A percentile compares a stretch with the other conserved stretches of the same genome.
phyloP scores from a whole-genome alignment of 2,329 filamentous ascomycete species.

The Biscogniauxia marginata region DNA sequence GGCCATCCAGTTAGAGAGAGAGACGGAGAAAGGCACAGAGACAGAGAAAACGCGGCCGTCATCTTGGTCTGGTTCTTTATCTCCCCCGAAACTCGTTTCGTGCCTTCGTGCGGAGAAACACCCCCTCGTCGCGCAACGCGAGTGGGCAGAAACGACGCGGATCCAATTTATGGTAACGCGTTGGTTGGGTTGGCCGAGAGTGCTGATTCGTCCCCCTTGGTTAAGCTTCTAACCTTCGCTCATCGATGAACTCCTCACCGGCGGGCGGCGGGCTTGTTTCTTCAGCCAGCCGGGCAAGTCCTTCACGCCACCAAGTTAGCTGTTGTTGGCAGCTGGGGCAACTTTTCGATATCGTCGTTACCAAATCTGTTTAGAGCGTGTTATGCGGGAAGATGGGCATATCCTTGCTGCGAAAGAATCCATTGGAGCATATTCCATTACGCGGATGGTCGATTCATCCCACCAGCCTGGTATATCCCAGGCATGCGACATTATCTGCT shows the following conservation, averaged over 20 bases:
- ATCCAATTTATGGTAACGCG: neutral
- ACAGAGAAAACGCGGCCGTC: no score
- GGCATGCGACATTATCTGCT: neutral
- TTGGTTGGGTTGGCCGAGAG: neutral
- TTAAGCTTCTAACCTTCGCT: conserved; percentile 1
- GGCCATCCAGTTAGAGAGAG: neutral
- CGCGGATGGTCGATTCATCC: neutral
- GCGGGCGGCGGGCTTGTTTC: conserved; percentile 6
- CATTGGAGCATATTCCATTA: neutral
- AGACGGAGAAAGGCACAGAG: no score
- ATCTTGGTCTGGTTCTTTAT: no score
- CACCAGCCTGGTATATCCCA: neutral
- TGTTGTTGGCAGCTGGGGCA: conserved; percentile 13
- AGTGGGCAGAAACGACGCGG: neutral
- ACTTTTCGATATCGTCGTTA: neutral
- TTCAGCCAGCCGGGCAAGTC: conserved; percentile 19
- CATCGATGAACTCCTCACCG: conserved; percentile 5
- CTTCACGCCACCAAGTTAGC: neutral
- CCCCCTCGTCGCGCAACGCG: neutral
- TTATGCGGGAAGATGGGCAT: neutral
- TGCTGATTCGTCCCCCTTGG: conserved; percentile 16
- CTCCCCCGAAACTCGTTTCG: no score
- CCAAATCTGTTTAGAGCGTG: conserved; percentile 1
- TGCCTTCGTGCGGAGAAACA: no score
- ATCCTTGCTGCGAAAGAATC: neutral